Evolutionary conservation across 1,284 basidiomycete genomes (phyloP).

Genomic region (Ustilago curta): DNA sequence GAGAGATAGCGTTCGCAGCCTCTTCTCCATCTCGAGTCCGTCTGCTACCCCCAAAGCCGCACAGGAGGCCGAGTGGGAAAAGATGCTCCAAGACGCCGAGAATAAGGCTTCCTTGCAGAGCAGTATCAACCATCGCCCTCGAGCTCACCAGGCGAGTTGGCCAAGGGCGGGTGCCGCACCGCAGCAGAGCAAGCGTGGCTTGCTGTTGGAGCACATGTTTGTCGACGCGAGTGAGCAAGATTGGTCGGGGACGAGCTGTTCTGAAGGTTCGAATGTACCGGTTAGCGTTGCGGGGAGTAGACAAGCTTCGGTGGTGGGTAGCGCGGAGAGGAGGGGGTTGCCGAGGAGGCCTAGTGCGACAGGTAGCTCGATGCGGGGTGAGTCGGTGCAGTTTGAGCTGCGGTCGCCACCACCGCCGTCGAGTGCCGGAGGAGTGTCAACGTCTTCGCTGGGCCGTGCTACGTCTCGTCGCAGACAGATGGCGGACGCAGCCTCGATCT

Average conservation of each 20-base stretch:
- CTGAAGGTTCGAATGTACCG: background rate
- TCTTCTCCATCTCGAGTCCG: slow-evolving; percentile 14
- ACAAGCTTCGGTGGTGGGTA: background rate
- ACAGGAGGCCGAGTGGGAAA: slow-evolving; percentile 33
- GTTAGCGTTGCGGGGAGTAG: slow-evolving; percentile 4
- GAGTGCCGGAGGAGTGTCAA: background rate
- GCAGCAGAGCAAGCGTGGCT: slow-evolving; percentile 1
- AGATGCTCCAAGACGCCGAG: slow-evolving; percentile 24
- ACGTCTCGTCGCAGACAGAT: background rate
- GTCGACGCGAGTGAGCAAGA: slow-evolving; percentile 22
- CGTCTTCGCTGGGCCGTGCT: slow-evolving; percentile 19
- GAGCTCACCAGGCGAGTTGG: slow-evolving; percentile 33
- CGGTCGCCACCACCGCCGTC: background rate
- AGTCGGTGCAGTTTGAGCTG: slow-evolving; percentile 20
- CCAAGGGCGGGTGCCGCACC: slow-evolving; percentile 15
- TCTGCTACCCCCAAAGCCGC: background rate
- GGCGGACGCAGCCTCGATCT: slow-evolving; percentile 21
- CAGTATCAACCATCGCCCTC: slow-evolving; percentile 39
- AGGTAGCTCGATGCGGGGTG: slow-evolving; percentile 17
- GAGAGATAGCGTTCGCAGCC: slow-evolving; percentile 17
- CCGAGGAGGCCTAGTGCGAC: slow-evolving; percentile 17
- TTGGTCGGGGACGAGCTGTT: slow-evolving; percentile 8
- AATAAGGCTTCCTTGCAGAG: slow-evolving; percentile 35
- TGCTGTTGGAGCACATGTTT: slow-evolving; percentile 43
- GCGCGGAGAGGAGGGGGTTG: background rate